A percentile compares a stretch with the other conserved stretches of the same genome.
Evolutionary conservation across 202 grass and related monocot species (phyloP).

Genomic region (Schoenoplectus tabernaemontani): DNA sequence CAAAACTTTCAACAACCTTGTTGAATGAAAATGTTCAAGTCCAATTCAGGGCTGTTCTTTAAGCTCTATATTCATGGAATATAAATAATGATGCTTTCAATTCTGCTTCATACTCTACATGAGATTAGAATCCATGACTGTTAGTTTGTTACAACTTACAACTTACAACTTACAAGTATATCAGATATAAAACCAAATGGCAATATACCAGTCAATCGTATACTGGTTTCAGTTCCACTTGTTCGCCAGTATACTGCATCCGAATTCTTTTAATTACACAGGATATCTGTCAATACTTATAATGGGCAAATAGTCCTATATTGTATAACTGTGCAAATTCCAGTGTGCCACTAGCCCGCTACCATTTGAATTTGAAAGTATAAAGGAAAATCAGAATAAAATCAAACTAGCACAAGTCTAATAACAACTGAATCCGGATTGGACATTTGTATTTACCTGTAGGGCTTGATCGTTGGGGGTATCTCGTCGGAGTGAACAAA

Average conservation of each 20-base stretch:
- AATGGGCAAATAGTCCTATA: neutral
- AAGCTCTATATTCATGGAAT: neutral
- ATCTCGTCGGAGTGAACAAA: constrained; percentile 97
- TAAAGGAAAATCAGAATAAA: too few relatives aligned
- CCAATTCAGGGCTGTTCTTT: neutral
- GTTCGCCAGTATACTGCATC: too few relatives aligned
- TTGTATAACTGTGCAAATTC: neutral
- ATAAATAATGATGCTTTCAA: neutral
- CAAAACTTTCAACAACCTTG: neutral
- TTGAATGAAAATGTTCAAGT: neutral
- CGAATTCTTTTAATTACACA: neutral
- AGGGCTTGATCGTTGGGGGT: constrained; percentile 60
- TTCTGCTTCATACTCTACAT: neutral
- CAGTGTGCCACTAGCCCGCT: neutral
- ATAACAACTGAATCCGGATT: neutral
- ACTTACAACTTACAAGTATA: neutral
- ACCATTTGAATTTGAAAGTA: neutral
- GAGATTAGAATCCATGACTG: neutral
- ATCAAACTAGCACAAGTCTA: neutral
- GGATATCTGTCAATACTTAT: neutral
- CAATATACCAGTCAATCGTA: too few relatives aligned
- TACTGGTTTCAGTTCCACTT: too few relatives aligned
- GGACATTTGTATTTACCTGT: constrained; percentile 24
- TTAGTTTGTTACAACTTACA: too few relatives aligned
- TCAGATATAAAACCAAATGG: neutral